A percentile compares a stretch with the other conserved stretches of the same genome.
Conservation (phyloP, 495 filamentous ascomycete genomes). For the Penicillium bovifimosum region DNA sequence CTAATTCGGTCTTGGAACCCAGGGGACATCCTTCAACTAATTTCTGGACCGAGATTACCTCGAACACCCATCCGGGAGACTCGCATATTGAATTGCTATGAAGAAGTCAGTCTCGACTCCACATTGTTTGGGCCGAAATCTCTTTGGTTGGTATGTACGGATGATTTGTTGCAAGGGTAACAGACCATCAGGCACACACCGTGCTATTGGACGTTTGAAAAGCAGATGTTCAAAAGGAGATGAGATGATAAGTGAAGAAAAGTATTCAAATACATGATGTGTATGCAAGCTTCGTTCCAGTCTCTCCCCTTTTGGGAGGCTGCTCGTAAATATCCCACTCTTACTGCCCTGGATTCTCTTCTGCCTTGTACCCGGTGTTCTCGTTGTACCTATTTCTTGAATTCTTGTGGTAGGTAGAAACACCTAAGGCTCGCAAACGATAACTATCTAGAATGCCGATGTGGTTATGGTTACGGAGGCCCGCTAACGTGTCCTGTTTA, state of each 20-base stretch:
- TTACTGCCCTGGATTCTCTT: neutral
- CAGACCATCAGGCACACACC: too few relatives aligned
- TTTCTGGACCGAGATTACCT: neutral
- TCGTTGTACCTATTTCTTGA: too few relatives aligned
- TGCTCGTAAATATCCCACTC: neutral
- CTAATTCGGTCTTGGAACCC: neutral
- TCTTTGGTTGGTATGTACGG: neutral
- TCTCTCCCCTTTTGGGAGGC: neutral
- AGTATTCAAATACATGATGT: neutral
- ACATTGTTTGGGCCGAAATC: neutral
- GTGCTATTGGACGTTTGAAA: neutral
- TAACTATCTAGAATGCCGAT: too few relatives aligned
- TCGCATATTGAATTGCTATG: too few relatives aligned
- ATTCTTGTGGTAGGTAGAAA: too few relatives aligned
- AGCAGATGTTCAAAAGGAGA: neutral
- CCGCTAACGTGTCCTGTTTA: too few relatives aligned
- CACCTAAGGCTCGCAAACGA: too few relatives aligned
- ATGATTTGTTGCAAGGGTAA: neutral
- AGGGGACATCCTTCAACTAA: neutral
- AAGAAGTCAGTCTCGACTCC: neutral
- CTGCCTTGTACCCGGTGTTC: too few relatives aligned
- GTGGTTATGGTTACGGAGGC: too few relatives aligned
- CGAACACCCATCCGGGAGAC: neutral
- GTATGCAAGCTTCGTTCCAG: neutral
- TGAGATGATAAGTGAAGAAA: neutral